Conservation (phyloP, 768 basidiomycete genomes). For the Polyporus arcularius region DNA sequence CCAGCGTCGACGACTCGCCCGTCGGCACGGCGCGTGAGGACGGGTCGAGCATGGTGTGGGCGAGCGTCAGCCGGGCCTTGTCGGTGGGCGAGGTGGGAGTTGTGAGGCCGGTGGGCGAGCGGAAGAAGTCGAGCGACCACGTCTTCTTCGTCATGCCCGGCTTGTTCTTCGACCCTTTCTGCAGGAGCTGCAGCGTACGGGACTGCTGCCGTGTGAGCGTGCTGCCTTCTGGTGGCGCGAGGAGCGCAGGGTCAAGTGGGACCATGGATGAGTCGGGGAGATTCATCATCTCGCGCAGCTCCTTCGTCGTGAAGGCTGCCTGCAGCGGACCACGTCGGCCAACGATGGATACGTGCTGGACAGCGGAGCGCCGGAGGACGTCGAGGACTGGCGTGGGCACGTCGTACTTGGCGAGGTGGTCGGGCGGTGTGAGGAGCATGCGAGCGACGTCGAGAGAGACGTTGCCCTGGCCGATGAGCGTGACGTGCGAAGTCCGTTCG, state of each 20-base stretch:
- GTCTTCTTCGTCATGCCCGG: constrained; percentile 58
- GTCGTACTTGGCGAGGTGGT: constrained; percentile 68
- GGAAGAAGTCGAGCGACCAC: constrained; percentile 84
- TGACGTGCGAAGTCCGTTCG: constrained; percentile 66
- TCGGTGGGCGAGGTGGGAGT: constrained; percentile 31
- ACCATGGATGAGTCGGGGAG: constrained; percentile 66
- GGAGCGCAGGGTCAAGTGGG: constrained; percentile 52
- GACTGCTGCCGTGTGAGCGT: constrained; percentile 62
- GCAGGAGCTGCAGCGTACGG: constrained; percentile 64
- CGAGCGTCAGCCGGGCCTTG: constrained; percentile 47
- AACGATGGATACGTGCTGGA: constrained; percentile 80
- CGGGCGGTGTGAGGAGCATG: constrained; percentile 76
- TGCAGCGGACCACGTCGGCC: constrained; percentile 87
- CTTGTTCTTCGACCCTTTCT: constrained; percentile 57
- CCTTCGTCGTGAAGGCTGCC: constrained; percentile 90
- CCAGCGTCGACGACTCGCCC: constrained; percentile 48
- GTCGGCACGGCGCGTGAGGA: constrained; percentile 54
- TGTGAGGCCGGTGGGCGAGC: constrained; percentile 58
- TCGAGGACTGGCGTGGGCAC: constrained; percentile 75
- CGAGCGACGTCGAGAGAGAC: constrained; percentile 92
- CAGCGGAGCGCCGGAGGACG: constrained; percentile 57
- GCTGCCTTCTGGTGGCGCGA: constrained; percentile 34
- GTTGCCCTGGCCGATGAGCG: constrained; percentile 92
- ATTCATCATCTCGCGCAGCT: constrained; percentile 79
- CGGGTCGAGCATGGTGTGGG: constrained; percentile 61